Percentiles rank a stretch among this genome's conserved stretches.
These are phyloP conservation scores for Candida michaelii DNA, from an alignment of 805 yeast genomes.

Conservation along the genomic window DNA sequence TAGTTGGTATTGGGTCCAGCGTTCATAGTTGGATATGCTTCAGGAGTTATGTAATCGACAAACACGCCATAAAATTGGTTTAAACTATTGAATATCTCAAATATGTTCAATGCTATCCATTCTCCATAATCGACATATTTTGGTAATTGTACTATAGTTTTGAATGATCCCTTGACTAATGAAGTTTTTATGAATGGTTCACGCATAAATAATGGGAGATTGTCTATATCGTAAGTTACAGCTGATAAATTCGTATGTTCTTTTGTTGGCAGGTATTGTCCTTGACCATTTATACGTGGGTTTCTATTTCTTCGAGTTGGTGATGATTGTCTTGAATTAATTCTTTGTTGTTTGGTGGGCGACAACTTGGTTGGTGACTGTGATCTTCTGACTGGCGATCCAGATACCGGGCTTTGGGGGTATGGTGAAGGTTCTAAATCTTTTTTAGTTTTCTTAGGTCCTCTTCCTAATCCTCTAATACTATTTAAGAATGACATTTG, in stretches of 20 bases:
- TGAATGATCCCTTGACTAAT: constrained; percentile 92
- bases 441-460: constrained; percentile 45
- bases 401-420: constrained; percentile 30
- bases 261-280: constrained; percentile 13
- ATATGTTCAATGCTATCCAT: constrained; percentile 92
- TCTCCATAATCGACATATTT: constrained; percentile 92
- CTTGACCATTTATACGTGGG: constrained; percentile 1
- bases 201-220: constrained; percentile 69
- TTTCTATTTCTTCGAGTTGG: constrained; percentile 21
- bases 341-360: constrained; percentile 18
- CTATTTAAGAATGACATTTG: constrained; percentile 48
- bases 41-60: constrained; percentile 87
- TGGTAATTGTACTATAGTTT: constrained; percentile 92
- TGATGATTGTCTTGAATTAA: constrained; percentile 17
- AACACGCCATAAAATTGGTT: constrained; percentile 90
- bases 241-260: not conserved
- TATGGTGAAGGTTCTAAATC: constrained; percentile 27
- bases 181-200: constrained; percentile 95
- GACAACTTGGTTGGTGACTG: constrained; percentile 44
- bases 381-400: constrained; percentile 35
- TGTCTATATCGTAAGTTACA: constrained; percentile 8
- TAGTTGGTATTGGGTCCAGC: constrained; percentile 94
- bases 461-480: constrained; percentile 47
- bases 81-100: constrained; percentile 83
- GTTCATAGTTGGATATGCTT: constrained; percentile 87